A percentile compares a stretch with the other conserved stretches of the same genome.
These are phyloP conservation scores for Cornus suecica DNA, from an alignment of 148 eudicot species.

Conservation along the genomic window DNA sequence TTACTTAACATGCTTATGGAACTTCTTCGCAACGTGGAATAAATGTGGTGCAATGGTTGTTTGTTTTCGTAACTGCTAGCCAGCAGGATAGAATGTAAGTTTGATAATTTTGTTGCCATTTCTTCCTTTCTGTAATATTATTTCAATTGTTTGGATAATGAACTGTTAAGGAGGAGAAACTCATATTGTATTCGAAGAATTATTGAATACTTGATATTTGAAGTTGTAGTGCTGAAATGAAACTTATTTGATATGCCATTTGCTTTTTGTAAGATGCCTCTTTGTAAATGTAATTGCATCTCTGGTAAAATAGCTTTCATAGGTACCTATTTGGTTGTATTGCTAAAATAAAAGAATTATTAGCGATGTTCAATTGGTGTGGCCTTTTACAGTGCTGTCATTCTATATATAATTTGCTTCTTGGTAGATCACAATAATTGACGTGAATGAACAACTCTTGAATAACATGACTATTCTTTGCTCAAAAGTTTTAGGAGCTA, in stretches of 20 bases:
- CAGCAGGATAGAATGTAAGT: background rate
- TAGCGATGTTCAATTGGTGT: background rate
- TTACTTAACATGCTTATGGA: constrained; percentile 10
- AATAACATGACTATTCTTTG: background rate
- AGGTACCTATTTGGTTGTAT: background rate
- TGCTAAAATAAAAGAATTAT: background rate
- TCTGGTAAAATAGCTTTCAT: background rate
- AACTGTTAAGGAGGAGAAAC: constrained; percentile 3
- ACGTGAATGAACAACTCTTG: background rate
- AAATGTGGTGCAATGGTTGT: constrained; percentile 12
- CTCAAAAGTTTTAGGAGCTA: background rate
- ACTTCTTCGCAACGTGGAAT: constrained; percentile 19
- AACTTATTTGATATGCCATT: background rate
- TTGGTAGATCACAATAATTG: background rate
- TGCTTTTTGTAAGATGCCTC: background rate
- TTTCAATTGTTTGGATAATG: background rate
- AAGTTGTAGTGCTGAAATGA: background rate
- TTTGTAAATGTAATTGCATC: background rate
- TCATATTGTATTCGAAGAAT: background rate
- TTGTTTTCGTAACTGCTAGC: background rate
- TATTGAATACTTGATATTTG: constrained; percentile 2
- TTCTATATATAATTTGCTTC: background rate
- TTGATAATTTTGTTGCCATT: background rate
- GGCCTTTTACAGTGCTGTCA: background rate
- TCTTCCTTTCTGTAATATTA: background rate